These are phyloP conservation scores for Candolleomyces efflorescens DNA, from an alignment of 768 basidiomycete species.

Conservation along the genomic window DNA sequence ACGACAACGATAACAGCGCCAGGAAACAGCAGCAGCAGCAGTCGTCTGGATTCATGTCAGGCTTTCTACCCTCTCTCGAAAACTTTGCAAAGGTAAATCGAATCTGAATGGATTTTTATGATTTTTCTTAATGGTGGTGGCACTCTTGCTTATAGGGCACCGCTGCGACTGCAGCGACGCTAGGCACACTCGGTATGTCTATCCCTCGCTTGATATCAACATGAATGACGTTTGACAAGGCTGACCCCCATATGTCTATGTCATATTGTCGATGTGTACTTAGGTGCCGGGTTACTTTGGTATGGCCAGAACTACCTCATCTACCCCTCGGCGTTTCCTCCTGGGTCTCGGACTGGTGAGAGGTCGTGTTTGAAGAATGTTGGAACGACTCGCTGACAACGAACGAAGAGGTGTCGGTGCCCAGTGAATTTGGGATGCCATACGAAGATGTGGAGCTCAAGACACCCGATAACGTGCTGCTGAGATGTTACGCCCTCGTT, in stretches of 20 bases:
- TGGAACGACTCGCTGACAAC: background rate
- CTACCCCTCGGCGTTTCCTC: slow-evolving; percentile 79
- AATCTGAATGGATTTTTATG: background rate
- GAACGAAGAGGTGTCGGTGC: slow-evolving; percentile 60
- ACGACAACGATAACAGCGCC: background rate
- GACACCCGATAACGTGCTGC: slow-evolving; percentile 66
- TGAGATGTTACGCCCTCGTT: slow-evolving; percentile 75
- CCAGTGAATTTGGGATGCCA: slow-evolving; percentile 63
- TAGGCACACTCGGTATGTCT: slow-evolving; percentile 51
- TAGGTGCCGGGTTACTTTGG: slow-evolving; percentile 73
- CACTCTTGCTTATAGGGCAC: slow-evolving; percentile 36
- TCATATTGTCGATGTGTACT: background rate
- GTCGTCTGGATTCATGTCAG: slow-evolving; percentile 22
- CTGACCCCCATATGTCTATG: background rate
- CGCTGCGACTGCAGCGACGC: slow-evolving; percentile 50
- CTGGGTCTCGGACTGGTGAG: slow-evolving; percentile 74
- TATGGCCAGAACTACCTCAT: slow-evolving; percentile 88
- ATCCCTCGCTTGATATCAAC: background rate
- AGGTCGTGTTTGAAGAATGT: background rate
- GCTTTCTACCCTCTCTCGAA: slow-evolving; percentile 41
- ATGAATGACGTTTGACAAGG: background rate
- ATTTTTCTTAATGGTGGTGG: background rate
- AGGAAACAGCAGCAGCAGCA: background rate
- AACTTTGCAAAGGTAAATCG: slow-evolving; percentile 40
- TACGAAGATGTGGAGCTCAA: slow-evolving; percentile 72